Evolutionary conservation across 352 stramenopile genomes (phyloP), one percentile per base, ranked within the genome.

Genomic region (Pythium volutum): DNA sequence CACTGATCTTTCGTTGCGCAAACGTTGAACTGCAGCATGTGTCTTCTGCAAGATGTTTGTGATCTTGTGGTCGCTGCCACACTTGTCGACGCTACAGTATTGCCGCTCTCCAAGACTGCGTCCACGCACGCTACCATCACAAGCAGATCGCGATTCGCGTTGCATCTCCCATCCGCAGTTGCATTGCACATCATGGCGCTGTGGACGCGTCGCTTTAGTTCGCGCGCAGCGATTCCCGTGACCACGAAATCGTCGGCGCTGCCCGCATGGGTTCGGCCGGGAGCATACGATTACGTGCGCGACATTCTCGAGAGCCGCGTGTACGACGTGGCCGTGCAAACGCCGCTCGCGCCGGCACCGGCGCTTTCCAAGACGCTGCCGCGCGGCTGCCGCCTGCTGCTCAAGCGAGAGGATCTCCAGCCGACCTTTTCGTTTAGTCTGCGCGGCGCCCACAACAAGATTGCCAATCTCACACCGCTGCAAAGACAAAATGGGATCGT

Each of bases 341-440:
- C 86, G 42, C 82, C 86, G 47, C 77, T 95, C 22, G 64, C 78
- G 55, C 66, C 73, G 5, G 81, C 83, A 29, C 79, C 80, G 31
- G 61, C 74, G 50, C 70, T 95, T 31, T 87, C 76, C 20, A 73
- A 75, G 52, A 65, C 67, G 47, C 52, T 94, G 25, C 74, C 79
- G 2, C 67, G 69, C 41, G 76, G 81, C 56, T 91, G 89, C 67
- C 78, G 72, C 23, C 71, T 97, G 34, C 81, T 79, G 47, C 70
- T 98, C 15, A 98, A 99, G 87, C 79, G 96, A 25, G 96, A 99
- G 77, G 97, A 99, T 68, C 95, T 97, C 64, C 96, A 99, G 76
- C 95, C 95, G 14, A 98, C 98, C 20, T 98, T 99, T 69, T 98
- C 93, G 38, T 99, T 99, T 81, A 99, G 99, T 77, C 77, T 99